Percentiles rank a stretch among this genome's conserved stretches.
These are phyloP conservation scores for Aspergillus egyptiacus DNA, from an alignment of 495 filamentous ascomycete genomes.

Conservation along the genomic window DNA sequence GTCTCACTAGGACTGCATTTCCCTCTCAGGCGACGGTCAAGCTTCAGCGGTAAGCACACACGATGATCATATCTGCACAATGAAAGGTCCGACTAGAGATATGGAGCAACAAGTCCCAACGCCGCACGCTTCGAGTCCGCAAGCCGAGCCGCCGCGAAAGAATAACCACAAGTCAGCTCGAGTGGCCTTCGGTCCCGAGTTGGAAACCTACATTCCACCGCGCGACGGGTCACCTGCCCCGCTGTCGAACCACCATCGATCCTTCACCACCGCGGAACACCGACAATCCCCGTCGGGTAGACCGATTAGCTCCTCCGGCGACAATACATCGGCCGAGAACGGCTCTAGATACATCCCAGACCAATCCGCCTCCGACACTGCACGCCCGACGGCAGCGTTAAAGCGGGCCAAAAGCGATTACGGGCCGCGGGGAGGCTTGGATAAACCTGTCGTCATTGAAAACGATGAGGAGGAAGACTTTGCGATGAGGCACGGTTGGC, in stretches of 20 bases:
- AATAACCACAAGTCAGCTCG: constrained; percentile 35
- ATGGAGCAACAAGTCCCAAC: constrained; percentile 32
- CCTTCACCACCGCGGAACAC: constrained; percentile 34
- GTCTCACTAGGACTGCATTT: background rate
- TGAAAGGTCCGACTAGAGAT: constrained; percentile 36
- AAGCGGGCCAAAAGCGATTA: constrained; percentile 70
- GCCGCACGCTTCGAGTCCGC: constrained; percentile 26
- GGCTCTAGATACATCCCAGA: constrained; percentile 27
- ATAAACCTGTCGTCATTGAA: constrained; percentile 23
- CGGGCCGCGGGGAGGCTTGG: constrained; percentile 42
- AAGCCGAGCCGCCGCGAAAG: constrained; percentile 33
- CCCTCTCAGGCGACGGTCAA: constrained; percentile 8
- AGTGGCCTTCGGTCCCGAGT: constrained; percentile 41
- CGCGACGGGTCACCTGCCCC: constrained; percentile 40
- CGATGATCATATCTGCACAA: constrained; percentile 34
- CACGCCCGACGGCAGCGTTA: constrained; percentile 50
- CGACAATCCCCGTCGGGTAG: constrained; percentile 22
- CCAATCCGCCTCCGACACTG: constrained; percentile 27
- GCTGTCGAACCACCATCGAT: constrained; percentile 33
- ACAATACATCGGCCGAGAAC: constrained; percentile 22
- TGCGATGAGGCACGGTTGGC: constrained; percentile 58
- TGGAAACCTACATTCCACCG: constrained; percentile 39
- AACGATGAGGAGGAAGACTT: constrained; percentile 43
- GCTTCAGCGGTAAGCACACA: constrained; percentile 21
- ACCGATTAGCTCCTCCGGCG: constrained; percentile 35